These are phyloP conservation scores for Phytophthora tentaculata DNA, from an alignment of 352 stramenopile species.

Conservation along the genomic window DNA sequence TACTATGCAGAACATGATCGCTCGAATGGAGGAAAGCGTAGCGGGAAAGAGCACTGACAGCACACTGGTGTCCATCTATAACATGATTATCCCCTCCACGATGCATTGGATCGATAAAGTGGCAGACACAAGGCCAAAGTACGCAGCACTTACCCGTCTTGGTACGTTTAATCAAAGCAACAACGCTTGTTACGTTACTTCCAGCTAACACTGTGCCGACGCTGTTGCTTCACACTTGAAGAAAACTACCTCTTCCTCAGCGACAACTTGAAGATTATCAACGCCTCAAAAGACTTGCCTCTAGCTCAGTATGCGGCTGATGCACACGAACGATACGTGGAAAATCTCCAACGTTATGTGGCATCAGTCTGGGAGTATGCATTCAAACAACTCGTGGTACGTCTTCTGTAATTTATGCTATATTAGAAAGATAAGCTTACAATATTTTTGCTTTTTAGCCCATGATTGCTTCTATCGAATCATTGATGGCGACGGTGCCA, in stretches of 20 bases:
- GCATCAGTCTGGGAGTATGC: constrained; percentile 74
- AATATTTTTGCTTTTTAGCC: no score
- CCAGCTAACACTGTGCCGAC: no score
- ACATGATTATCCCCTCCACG: constrained; percentile 63
- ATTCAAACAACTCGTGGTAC: constrained; percentile 65
- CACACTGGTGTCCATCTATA: constrained; percentile 69
- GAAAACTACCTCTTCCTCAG: constrained; percentile 79
- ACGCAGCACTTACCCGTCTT: constrained; percentile 60
- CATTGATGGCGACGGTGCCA: constrained; percentile 60
- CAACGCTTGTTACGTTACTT: not conserved
- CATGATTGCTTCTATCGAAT: constrained; percentile 60
- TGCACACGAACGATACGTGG: constrained; percentile 45
- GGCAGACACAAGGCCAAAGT: constrained; percentile 71
- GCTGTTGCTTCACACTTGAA: constrained; percentile 1
- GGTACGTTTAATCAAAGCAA: constrained; percentile 31
- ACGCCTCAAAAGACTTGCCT: constrained; percentile 49
- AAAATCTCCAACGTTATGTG: constrained; percentile 58
- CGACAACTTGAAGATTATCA: constrained; percentile 58
- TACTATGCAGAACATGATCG: constrained; percentile 56
- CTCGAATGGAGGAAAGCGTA: constrained; percentile 66
- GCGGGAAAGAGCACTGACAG: constrained; percentile 61
- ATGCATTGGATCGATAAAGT: constrained; percentile 79
- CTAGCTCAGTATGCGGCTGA: constrained; percentile 60
- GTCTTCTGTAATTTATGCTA: not conserved
- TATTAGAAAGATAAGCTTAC: no score